Base-by-base conservation (phyloP, 768 basidiomycete genomes). In the Auricularia sp. region DNA sequence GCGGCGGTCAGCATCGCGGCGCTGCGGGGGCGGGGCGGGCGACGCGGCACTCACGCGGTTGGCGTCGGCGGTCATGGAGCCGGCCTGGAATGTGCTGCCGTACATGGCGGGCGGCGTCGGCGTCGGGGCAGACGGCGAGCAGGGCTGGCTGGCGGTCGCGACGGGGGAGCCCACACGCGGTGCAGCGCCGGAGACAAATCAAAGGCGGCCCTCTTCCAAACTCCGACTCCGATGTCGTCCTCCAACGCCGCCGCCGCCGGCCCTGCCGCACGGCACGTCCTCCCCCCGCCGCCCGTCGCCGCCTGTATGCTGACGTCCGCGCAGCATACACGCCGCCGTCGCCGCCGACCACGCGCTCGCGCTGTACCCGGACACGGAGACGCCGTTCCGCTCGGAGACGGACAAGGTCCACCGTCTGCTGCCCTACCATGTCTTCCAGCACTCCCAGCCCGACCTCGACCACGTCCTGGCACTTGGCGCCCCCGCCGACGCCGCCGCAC, bases 401-500 rank as follows among this genome's bases (percentile, higher is more conserved):
- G 91, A 93, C 71, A 86, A 79, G 2, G 78, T 91, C 29, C 80
- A 83, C n/a, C 82, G 90, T 62, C 78, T 93, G 24, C 77, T 92
- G 24, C 90, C 91, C 0, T 92, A 90, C 69, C 91, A 93, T 70
- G 75, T 92, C 62, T 90, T 87, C 68, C 88, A 88, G 67, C 87
- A 90, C 66, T 90, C 90, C 0, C 75, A 75, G 65, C 85, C 87
- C 56, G 91, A 93, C 68, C 68, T 90, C 68, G 73, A 76, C 39
- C 37, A 69, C 35, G 71, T 78, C 37, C 5, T 68, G 56, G 47
- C 65, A 21, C 67, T 63, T 21, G 68, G 72, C 61, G 89, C 89
- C 72, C 90, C 90, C 71, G 80, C 78, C 65, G 89, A 83, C 69
- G 87, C 83, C 3, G 87, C 83, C 3, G 78, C 73, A 14, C 73